Evolutionary conservation across 2,329 filamentous ascomycete genomes (phyloP).

Genomic region (Aspergillus glaucus): DNA sequence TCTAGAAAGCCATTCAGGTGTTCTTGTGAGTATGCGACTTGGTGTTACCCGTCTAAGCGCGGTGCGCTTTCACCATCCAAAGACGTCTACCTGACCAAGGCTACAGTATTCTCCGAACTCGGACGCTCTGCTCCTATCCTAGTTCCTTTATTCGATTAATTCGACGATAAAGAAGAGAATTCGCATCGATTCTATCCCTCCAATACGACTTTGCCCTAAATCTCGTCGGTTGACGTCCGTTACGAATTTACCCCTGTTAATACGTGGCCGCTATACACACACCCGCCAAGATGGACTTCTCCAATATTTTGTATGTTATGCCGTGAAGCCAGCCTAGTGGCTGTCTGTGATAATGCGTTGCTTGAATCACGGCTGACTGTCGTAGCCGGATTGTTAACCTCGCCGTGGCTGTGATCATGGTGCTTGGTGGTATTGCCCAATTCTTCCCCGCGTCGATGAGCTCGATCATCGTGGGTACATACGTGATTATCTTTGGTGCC

Average conservation of each 20-base stretch:
- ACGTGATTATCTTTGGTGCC: constrained; percentile 86
- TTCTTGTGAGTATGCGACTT: not conserved
- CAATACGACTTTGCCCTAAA: not conserved
- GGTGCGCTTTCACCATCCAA: no score
- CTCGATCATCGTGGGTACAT: constrained; percentile 71
- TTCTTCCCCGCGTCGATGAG: constrained; percentile 45
- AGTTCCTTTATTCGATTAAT: not conserved
- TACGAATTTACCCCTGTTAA: not conserved
- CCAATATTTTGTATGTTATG: constrained; percentile 74
- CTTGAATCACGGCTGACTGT: constrained; percentile 9
- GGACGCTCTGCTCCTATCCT: not conserved
- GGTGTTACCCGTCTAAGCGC: no score
- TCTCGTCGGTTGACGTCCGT: not conserved
- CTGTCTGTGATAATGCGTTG: not conserved
- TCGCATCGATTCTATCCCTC: no score
- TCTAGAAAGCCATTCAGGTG: not conserved
- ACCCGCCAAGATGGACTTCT: constrained; percentile 70
- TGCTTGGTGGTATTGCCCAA: constrained; percentile 65
- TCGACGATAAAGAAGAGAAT: no score
- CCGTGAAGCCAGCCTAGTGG: not conserved
- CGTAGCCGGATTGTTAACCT: constrained; percentile 89
- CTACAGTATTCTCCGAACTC: not conserved
- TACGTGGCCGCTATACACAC: not conserved
- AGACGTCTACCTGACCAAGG: not conserved
- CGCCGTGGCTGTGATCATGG: constrained; percentile 76